These are phyloP conservation scores for Blastobotrys terrestris DNA, from an alignment of 805 yeast species.

Conservation along the genomic window DNA sequence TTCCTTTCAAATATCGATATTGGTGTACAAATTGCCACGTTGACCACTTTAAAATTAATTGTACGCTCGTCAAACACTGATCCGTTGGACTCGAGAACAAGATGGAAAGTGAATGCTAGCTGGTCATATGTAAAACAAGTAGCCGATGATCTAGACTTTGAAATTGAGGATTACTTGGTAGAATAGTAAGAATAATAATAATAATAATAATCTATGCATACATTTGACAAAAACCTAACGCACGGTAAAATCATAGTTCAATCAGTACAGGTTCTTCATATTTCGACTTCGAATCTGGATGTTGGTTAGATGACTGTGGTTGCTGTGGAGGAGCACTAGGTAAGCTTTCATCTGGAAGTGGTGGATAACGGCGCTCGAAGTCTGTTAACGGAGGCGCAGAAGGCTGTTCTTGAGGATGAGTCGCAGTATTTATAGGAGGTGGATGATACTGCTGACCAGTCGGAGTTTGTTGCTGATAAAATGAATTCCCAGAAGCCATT, in stretches of 20 bases:
- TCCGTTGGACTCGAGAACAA: conserved; percentile 56
- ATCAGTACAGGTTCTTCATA: conserved; percentile 20
- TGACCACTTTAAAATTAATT: conserved; percentile 47
- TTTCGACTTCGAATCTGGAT: conserved; percentile 16
- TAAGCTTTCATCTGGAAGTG: not conserved
- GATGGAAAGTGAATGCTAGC: conserved; percentile 73
- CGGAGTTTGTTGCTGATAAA: conserved; percentile 11
- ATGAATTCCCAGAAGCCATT: not conserved
- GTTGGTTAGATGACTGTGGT: conserved; percentile 1
- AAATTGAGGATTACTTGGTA: conserved; percentile 53
- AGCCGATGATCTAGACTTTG: conserved; percentile 60
- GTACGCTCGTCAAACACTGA: conserved; percentile 41
- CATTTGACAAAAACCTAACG: too few relatives aligned
- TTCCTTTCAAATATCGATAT: conserved; percentile 32
- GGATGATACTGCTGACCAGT: not conserved
- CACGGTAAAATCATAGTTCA: conserved; percentile 14
- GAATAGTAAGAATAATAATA: conserved; percentile 26
- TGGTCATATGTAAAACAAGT: conserved; percentile 59
- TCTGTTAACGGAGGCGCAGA: not conserved
- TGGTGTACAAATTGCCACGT: conserved; percentile 51
- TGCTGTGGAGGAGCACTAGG: not conserved
- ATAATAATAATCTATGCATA: too few relatives aligned
- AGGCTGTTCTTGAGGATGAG: conserved; percentile 2
- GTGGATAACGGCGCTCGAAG: not conserved
- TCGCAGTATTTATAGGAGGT: not conserved